Conservation (phyloP, 2,329 filamentous ascomycete genomes). For the Aspergillus spinulosporus region DNA sequence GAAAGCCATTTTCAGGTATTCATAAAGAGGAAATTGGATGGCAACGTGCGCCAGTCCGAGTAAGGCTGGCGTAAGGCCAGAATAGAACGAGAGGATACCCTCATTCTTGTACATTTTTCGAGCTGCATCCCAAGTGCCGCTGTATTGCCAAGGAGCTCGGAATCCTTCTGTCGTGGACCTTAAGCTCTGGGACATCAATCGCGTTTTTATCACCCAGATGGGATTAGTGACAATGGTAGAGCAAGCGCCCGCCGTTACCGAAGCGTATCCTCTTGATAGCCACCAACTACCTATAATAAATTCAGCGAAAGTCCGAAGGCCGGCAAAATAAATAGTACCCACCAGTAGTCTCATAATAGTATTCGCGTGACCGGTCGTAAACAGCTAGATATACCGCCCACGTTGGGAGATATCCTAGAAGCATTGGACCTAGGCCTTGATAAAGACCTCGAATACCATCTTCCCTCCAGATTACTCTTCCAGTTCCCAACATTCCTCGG, state of each 20-base stretch:
- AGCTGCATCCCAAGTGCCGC: conserved; percentile 83
- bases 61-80: conserved; percentile 86
- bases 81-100: conserved; percentile 89
- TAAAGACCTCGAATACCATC: conserved; percentile 92
- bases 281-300: conserved; percentile 66
- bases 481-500: conserved; percentile 82
- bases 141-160: conserved; percentile 76
- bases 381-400: conserved; percentile 99
- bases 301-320: neutral
- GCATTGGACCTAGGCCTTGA: conserved; percentile 87
- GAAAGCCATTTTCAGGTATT: conserved; percentile 86
- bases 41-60: conserved; percentile 92
- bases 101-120: conserved; percentile 94
- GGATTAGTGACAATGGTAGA: conserved; percentile 95
- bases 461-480: conserved; percentile 77
- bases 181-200: conserved; percentile 87
- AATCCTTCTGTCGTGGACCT: conserved; percentile 54
- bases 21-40: conserved; percentile 95
- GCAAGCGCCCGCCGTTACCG: conserved; percentile 84
- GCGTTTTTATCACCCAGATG: conserved; percentile 99
- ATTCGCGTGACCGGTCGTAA: conserved; percentile 84
- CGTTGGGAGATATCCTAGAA: conserved; percentile 92
- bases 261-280: conserved; percentile 82
- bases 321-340: conserved; percentile 27
- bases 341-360: conserved; percentile 68